These are phyloP conservation scores for Ophiosphaerella korrae DNA, from an alignment of 2,329 filamentous ascomycete genomes.

Conservation along the genomic window DNA sequence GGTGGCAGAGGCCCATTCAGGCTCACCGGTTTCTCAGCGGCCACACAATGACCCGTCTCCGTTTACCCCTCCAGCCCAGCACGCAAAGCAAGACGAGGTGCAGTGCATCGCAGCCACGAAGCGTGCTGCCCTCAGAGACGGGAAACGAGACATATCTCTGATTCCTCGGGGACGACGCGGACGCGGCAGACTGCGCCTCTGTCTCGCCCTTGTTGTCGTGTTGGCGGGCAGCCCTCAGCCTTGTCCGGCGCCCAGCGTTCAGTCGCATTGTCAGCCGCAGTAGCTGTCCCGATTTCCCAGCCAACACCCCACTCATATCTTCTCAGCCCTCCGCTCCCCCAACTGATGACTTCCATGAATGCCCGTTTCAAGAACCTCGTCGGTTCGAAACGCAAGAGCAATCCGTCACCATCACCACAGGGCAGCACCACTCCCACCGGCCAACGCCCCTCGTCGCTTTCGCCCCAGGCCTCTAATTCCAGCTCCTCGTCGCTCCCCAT, in stretches of 20 bases:
- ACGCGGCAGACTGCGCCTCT: conserved; percentile 3
- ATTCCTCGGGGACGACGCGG: neutral
- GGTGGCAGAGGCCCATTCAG: neutral
- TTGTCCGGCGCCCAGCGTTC: conserved; percentile 27
- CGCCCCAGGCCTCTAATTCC: conserved; percentile 46
- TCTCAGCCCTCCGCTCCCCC: conserved; percentile 22
- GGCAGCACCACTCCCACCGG: conserved; percentile 46
- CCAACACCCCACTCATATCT: conserved; percentile 30
- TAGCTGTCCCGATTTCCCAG: conserved; percentile 31
- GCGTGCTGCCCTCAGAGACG: neutral
- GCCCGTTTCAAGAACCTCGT: conserved; percentile 78
- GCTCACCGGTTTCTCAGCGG: conserved; percentile 12
- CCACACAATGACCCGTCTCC: conserved; percentile 11
- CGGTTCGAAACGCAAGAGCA: conserved; percentile 76
- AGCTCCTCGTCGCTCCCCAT: conserved; percentile 54
- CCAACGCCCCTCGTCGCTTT: conserved; percentile 46
- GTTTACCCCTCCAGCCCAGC: conserved; percentile 13
- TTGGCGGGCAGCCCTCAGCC: conserved; percentile 24
- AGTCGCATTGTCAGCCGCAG: conserved; percentile 37
- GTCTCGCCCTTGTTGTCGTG: conserved; percentile 15
- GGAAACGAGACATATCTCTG: too few species aligned
- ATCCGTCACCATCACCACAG: conserved; percentile 43
- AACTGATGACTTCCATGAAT: conserved; percentile 78
- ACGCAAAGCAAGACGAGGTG: too few species aligned
- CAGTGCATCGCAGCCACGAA: neutral